A percentile compares a stretch with the other conserved stretches of the same genome.
Evolutionary conservation across 495 filamentous ascomycete genomes (phyloP).

Genomic region (Trichodelitschia bisporula): DNA sequence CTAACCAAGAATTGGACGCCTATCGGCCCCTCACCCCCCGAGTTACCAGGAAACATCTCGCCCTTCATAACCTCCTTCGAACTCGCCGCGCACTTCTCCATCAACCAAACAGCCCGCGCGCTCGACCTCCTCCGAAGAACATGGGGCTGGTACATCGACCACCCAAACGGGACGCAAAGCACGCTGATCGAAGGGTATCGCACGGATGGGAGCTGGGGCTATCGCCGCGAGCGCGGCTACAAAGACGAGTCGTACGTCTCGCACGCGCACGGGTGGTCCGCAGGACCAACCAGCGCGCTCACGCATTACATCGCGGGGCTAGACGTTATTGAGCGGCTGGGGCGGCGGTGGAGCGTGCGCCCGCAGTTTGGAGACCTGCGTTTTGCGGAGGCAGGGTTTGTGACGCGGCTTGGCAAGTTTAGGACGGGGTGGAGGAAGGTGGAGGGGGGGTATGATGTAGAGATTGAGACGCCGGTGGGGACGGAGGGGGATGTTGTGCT

Average conservation of each 20-base stretch:
- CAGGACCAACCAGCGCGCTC: constrained; percentile 11
- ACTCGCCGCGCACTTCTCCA: constrained; percentile 12
- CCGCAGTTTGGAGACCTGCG: constrained; percentile 13
- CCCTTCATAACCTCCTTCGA: constrained; percentile 16
- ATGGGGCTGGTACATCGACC: constrained; percentile 18
- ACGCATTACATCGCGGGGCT: constrained; percentile 13
- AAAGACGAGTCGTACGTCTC: constrained; percentile 10
- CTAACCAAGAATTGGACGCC: constrained; percentile 14
- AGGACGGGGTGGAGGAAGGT: constrained; percentile 8
- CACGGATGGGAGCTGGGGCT: constrained; percentile 11
- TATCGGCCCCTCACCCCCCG: constrained; percentile 12
- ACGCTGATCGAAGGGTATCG: constrained; percentile 16
- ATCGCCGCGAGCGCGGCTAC: constrained; percentile 16
- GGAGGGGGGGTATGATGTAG: constrained; percentile 8
- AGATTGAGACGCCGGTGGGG: constrained; percentile 9
- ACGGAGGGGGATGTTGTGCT: constrained; percentile 12
- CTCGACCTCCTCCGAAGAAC: constrained; percentile 13
- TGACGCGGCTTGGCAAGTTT: constrained; percentile 10
- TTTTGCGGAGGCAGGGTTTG: constrained; percentile 11
- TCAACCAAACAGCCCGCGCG: constrained; percentile 9
- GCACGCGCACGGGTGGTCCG: constrained; percentile 16
- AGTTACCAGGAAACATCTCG: constrained; percentile 13
- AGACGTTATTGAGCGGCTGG: constrained; percentile 5
- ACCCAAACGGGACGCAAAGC: constrained; percentile 12
- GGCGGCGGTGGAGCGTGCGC: constrained; percentile 8